A percentile compares a stretch with the other conserved stretches of the same genome.
Conservation (phyloP, 1,139 yeast genomes). For the Candida glucosophila region DNA sequence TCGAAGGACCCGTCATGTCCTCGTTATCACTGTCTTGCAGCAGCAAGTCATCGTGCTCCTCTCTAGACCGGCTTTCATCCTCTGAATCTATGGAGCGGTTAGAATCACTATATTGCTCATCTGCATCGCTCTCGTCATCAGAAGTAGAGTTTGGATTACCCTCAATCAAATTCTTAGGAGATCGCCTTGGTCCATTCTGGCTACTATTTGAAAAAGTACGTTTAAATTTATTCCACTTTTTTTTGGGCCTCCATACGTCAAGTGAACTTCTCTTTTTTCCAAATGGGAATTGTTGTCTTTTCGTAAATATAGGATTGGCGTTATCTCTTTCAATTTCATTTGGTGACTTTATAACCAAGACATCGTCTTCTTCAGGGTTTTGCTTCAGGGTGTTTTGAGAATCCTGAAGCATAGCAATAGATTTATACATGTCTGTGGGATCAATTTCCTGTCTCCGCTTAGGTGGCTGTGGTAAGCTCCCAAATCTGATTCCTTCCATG, state of each 20-base stretch:
- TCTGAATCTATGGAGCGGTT: not conserved
- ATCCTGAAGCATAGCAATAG: conserved; percentile 69
- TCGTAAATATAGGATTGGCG: conserved; percentile 28
- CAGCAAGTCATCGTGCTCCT: too few species aligned
- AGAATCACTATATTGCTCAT: too few species aligned
- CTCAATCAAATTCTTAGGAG: too few species aligned
- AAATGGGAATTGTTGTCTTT: conserved; percentile 15
- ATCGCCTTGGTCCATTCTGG: too few species aligned
- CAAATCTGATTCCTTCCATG: conserved; percentile 28
- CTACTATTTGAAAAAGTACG: conserved; percentile 13
- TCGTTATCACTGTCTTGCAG: too few species aligned
- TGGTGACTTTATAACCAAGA: conserved; percentile 73
- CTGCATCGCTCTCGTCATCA: too few species aligned
- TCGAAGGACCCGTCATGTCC: too few species aligned
- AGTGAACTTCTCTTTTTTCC: too few species aligned
- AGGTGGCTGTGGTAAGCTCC: conserved; percentile 30
- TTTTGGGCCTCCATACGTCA: conserved; percentile 7
- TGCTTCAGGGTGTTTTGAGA: conserved; percentile 1
- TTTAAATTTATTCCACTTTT: conserved; percentile 10
- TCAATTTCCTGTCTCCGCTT: conserved; percentile 42
- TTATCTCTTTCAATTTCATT: conserved; percentile 49
- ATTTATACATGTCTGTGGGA: conserved; percentile 78
- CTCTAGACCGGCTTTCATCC: not conserved
- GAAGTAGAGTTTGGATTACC: too few species aligned
- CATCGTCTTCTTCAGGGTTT: conserved; percentile 63